Base-by-base conservation (phyloP, 2,329 filamentous ascomycete genomes). In the Zarea fungicola region DNA sequence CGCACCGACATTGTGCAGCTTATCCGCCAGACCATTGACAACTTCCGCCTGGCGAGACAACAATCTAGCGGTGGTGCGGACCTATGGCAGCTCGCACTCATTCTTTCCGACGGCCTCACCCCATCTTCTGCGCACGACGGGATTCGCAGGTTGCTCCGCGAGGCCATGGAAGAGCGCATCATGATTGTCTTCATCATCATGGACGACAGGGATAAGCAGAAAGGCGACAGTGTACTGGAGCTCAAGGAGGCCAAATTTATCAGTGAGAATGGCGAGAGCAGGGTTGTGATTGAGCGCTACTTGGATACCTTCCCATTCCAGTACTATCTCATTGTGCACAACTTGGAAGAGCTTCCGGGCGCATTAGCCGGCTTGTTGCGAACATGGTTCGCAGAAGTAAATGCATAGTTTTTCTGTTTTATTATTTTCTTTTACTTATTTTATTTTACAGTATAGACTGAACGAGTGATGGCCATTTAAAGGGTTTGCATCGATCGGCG, bases 181-280 rank as follows among this genome's bases (percentile, higher is more conserved):
- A 96, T 99, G 89, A 84, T 97, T 54, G 92, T 99, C 6, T 99
- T 99, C 65, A 89, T 99, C 59, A 87, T 99, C 60, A 89, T 99
- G 62, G 93, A 99, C 71, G 77, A 81, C 58, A 72, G 69, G 18
- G 60, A 61, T 26, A 65, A 64, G 55, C 66, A 65, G 56, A 65
- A 65, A 62, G 77, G 76, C 40, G 77, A 81, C 52, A 87, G 83
- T 59, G 95, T 99, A 53, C 69, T 97, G 60, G 90, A 96, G 64
- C 76, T 97, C 59, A 89, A 90, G 65, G 85, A 90, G 67, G 92
- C 90, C 31, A 83, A 83, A 62, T 96, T 97, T 62, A 80, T 85
- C 55, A 79, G 78, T 51, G 84, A 88, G 61, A 74, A 68, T 57
- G 68, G 79, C 66, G 70, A 83, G 70, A 70, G 84, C 53, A 78